Conservation (phyloP, 78 protist species). For the Dictyostelium capitatum region DNA sequence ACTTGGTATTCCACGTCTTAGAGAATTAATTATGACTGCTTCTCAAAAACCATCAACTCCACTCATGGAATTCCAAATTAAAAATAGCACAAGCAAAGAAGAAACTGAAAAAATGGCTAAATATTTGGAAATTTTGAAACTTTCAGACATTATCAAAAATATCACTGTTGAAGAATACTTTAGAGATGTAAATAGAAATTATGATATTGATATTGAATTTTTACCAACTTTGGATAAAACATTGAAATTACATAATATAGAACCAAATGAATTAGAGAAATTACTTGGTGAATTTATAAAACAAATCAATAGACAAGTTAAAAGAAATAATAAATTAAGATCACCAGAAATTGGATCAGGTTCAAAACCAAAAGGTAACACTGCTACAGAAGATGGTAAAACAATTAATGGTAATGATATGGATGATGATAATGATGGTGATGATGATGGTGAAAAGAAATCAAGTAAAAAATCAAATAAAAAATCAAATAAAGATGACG, state of each 20-base stretch:
- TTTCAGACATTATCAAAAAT: slow-evolving; percentile 59
- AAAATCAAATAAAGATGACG: slow-evolving; percentile 17
- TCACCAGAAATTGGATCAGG: slow-evolving; percentile 44
- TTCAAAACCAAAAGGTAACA: slow-evolving; percentile 5
- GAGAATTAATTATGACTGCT: slow-evolving; percentile 96
- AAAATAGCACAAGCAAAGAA: slow-evolving; percentile 41
- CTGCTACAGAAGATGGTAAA: slow-evolving; percentile 1
- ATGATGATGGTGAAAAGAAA: not conserved
- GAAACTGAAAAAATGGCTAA: slow-evolving; percentile 78
- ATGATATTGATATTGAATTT: slow-evolving; percentile 43
- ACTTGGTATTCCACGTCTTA: slow-evolving; percentile 97
- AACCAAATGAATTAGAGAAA: not conserved
- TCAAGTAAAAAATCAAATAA: slow-evolving; percentile 3
- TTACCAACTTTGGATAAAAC: not conserved
- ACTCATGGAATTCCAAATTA: slow-evolving; percentile 67
- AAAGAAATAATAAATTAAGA: not conserved
- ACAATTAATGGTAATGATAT: not conserved
- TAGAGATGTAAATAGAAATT: slow-evolving; percentile 41
- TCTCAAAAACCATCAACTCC: slow-evolving; percentile 77
- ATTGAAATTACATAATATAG: not conserved
- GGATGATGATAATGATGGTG: not conserved
- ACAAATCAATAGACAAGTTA: slow-evolving; percentile 8
- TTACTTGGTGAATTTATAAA: slow-evolving; percentile 10
- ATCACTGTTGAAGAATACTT: slow-evolving; percentile 57
- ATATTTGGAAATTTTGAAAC: slow-evolving; percentile 58